Percentiles rank a stretch among this genome's conserved stretches.
phyloP scores from a whole-genome alignment of 2,329 filamentous ascomycete genomes.

The Lachnellula occidentalis region DNA sequence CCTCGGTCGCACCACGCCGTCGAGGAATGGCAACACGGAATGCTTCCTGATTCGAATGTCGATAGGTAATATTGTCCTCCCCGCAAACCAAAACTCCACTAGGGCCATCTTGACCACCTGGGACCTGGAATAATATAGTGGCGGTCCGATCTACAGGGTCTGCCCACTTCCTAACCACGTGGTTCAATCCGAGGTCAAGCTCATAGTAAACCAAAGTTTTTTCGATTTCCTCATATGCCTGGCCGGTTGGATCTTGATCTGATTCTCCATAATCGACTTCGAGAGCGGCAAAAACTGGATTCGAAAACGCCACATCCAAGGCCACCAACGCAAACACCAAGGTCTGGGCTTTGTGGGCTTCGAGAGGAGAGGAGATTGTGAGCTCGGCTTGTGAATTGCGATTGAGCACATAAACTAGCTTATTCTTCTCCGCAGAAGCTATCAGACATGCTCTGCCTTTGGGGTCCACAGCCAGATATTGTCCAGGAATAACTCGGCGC shows the following conservation, averaged over 20 bases:
- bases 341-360: slow-evolving; percentile 90
- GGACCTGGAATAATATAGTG: slow-evolving; percentile 88
- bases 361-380: slow-evolving; percentile 92
- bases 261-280: slow-evolving; percentile 90
- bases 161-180: slow-evolving; percentile 94
- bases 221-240: slow-evolving; percentile 74
- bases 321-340: slow-evolving; percentile 83
- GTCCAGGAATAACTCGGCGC: slow-evolving; percentile 86
- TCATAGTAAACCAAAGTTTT: slow-evolving; percentile 96
- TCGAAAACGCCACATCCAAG: slow-evolving; percentile 92
- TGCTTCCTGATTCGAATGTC: slow-evolving; percentile 90
- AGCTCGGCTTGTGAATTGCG: slow-evolving; percentile 90
- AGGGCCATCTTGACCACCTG: slow-evolving; percentile 86
- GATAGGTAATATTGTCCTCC: slow-evolving; percentile 91
- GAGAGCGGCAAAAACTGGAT: slow-evolving; percentile 90
- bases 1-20: slow-evolving; percentile 80
- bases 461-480: slow-evolving; percentile 92
- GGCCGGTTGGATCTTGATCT: slow-evolving; percentile 84
- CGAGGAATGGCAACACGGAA: slow-evolving; percentile 87
- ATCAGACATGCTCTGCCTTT: slow-evolving; percentile 94
- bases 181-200: slow-evolving; percentile 91
- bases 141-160: slow-evolving; percentile 88
- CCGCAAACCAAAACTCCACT: slow-evolving; percentile 94
- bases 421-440: slow-evolving; percentile 96
- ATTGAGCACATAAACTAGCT: slow-evolving; percentile 97